Conservation (phyloP, 2,329 filamentous ascomycete genomes). For the Fusarium tanahbumbuense region DNA sequence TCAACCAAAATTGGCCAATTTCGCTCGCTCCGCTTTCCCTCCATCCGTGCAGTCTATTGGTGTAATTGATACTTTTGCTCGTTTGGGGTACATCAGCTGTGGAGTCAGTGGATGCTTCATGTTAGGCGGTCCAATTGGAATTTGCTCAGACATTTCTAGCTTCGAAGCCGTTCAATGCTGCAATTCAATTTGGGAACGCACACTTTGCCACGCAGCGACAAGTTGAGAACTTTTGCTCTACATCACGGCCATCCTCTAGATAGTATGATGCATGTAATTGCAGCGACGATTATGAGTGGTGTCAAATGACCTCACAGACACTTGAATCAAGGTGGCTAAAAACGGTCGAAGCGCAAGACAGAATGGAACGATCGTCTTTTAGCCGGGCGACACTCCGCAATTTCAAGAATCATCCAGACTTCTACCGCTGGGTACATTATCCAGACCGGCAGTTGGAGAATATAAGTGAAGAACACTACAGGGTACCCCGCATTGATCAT, state of each 20-base stretch:
- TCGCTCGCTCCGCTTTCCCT: not conserved
- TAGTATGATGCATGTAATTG: not conserved
- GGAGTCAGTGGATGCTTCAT: no score
- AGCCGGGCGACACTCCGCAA: not conserved
- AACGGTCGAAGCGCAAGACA: not conserved
- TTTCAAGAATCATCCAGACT: not conserved
- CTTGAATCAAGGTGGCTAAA: fast-evolving
- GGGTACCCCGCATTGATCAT: not conserved
- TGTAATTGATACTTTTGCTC: not conserved
- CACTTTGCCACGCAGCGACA: not conserved
- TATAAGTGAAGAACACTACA: not conserved
- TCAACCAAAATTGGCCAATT: not conserved
- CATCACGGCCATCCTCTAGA: no score
- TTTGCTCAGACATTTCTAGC: not conserved
- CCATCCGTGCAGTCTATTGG: not conserved
- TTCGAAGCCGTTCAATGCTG: not conserved
- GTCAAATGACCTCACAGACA: not conserved
- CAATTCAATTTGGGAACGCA: not conserved
- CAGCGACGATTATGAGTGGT: not conserved
- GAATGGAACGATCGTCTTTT: not conserved
- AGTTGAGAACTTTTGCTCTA: not conserved
- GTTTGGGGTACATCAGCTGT: not conserved
- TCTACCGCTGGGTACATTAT: not conserved
- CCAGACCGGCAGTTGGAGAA: not conserved
- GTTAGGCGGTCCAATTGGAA: not conserved